Percentiles rank a stretch among this genome's conserved stretches.
These are phyloP conservation scores for Cladorrhinum samala DNA, from an alignment of 495 filamentous ascomycete species.

Conservation along the genomic window DNA sequence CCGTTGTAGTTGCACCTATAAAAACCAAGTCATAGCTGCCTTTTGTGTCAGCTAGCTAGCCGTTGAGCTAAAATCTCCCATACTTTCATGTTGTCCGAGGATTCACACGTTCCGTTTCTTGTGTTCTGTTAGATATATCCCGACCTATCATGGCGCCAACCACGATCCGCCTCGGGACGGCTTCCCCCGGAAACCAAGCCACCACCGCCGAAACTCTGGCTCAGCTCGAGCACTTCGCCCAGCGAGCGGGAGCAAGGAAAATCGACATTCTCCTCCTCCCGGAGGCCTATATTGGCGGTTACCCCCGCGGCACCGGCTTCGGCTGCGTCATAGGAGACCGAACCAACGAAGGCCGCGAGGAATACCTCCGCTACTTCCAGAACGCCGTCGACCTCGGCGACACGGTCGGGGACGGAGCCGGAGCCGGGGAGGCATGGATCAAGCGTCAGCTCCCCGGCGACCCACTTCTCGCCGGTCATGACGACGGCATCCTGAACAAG, in stretches of 20 bases:
- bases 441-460: constrained; percentile 45
- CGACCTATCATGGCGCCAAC: constrained; percentile 6
- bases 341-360: constrained; percentile 63
- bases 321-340: constrained; percentile 68
- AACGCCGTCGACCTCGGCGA: constrained; percentile 80
- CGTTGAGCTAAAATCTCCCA: too few species aligned
- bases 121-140: background rate
- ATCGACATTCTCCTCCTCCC: constrained; percentile 82
- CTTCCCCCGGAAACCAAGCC: constrained; percentile 66
- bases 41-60: too few species aligned
- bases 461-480: constrained; percentile 55
- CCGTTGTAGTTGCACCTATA: too few species aligned
- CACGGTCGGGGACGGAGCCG: constrained; percentile 54
- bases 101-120: background rate
- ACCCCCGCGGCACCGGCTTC: constrained; percentile 78
- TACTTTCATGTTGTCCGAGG: too few species aligned
- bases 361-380: constrained; percentile 77
- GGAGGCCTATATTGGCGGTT: constrained; percentile 90
- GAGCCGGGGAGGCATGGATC: constrained; percentile 70
- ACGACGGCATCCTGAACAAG: constrained; percentile 40
- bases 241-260: constrained; percentile 42
- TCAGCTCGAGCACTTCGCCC: constrained; percentile 53
- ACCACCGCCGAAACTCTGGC: constrained; percentile 60
- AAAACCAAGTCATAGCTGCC: too few species aligned
- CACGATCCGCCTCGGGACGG: constrained; percentile 64